Evolutionary conservation across 108 stramenopile species (phyloP).

Genomic region (Nitzschia palea): DNA sequence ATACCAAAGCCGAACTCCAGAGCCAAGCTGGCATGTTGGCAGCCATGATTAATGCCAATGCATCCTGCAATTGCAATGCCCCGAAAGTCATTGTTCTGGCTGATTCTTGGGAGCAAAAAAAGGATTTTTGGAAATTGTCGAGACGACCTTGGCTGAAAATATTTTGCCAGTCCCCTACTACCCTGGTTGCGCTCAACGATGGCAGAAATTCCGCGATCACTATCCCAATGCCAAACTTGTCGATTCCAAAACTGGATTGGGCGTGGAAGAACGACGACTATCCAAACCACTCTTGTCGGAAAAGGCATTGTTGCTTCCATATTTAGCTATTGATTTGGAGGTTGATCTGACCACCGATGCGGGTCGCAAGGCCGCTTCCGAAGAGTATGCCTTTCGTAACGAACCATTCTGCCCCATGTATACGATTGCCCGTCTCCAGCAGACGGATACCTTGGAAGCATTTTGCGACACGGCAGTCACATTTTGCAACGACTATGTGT

Average conservation of each 20-base stretch:
- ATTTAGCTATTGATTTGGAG: neutral
- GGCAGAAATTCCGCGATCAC: constrained; percentile 10
- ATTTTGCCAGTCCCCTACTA: constrained; percentile 24
- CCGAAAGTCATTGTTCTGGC: constrained; percentile 27
- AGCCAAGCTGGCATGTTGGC: constrained; percentile 10
- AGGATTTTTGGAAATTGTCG: constrained; percentile 13
- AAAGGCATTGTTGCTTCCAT: constrained; percentile 8
- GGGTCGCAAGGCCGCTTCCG: constrained; percentile 5
- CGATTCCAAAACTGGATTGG: constrained; percentile 1
- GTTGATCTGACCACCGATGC: constrained; percentile 9
- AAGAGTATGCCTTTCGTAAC: constrained; percentile 30
- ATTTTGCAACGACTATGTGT: constrained; percentile 29
- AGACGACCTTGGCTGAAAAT: neutral
- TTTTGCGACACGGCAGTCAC: constrained; percentile 13
- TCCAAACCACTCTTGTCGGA: constrained; percentile 1
- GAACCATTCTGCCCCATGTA: constrained; percentile 39
- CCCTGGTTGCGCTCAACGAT: constrained; percentile 17
- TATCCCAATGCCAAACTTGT: constrained; percentile 19
- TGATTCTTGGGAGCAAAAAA: constrained; percentile 29
- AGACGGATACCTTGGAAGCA: neutral
- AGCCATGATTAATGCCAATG: constrained; percentile 15
- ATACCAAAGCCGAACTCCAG: constrained; percentile 18
- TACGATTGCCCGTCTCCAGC: constrained; percentile 14
- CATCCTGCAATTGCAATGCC: constrained; percentile 31
- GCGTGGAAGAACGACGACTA: constrained; percentile 12